Evolutionary conservation across 352 stramenopile genomes (phyloP).

Genomic region (Pythium rhizo-oryzae): DNA sequence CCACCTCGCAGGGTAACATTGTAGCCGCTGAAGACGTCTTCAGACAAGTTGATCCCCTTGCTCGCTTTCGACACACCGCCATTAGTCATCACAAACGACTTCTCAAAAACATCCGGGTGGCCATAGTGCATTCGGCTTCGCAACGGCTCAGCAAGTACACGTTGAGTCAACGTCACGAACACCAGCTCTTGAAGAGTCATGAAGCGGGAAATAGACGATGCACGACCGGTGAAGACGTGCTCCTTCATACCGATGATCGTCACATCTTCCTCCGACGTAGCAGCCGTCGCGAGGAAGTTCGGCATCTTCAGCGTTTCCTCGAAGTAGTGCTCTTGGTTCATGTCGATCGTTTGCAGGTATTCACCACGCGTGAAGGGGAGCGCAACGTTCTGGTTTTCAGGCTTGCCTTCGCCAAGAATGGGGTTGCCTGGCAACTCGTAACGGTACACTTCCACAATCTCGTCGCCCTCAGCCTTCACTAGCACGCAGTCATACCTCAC

Average conservation of each 20-base stretch:
- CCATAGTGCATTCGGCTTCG: slow-evolving; percentile 87
- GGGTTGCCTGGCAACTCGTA: slow-evolving; percentile 86
- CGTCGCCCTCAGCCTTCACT: slow-evolving; percentile 84
- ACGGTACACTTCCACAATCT: slow-evolving; percentile 88
- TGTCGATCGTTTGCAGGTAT: slow-evolving; percentile 89
- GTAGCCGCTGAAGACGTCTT: slow-evolving; percentile 90
- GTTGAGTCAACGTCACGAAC: slow-evolving; percentile 88
- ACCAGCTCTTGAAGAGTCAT: slow-evolving; percentile 89
- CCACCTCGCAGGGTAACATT: slow-evolving; percentile 79
- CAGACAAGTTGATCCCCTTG: slow-evolving; percentile 87
- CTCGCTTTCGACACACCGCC: slow-evolving; percentile 88
- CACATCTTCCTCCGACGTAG: slow-evolving; percentile 56
- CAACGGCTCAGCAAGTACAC: slow-evolving; percentile 74
- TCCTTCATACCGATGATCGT: slow-evolving; percentile 90
- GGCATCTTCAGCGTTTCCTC: slow-evolving; percentile 91
- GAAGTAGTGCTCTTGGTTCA: slow-evolving; percentile 92
- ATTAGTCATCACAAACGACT: slow-evolving; percentile 86
- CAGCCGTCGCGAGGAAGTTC: slow-evolving; percentile 84
- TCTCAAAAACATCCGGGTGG: slow-evolving; percentile 90
- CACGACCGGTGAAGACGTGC: slow-evolving; percentile 88
- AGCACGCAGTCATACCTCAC: slow-evolving; percentile 82
- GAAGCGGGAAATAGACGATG: slow-evolving; percentile 82
- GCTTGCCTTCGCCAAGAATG: slow-evolving; percentile 84
- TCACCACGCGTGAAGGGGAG: slow-evolving; percentile 86
- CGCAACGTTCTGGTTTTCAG: slow-evolving; percentile 89